A percentile compares a stretch with the other conserved stretches of the same genome.
These are phyloP conservation scores for Penicillium lagena DNA, from an alignment of 495 filamentous ascomycete species.

Conservation along the genomic window DNA sequence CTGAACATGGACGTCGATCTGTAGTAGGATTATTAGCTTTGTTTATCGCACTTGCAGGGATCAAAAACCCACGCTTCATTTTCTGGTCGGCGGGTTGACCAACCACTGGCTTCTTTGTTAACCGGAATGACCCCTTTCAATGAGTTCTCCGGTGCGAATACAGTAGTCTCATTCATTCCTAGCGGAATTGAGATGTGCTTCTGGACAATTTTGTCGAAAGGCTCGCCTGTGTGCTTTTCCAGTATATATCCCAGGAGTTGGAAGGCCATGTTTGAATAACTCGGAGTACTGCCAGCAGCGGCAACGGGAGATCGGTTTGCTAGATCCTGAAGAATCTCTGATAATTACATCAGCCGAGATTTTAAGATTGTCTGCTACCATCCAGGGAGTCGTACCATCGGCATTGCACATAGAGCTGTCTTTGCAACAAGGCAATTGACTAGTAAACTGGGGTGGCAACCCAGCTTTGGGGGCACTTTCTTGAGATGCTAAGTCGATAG, in stretches of 20 bases:
- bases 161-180: conserved; percentile 31
- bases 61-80: conserved; percentile 15
- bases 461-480: not conserved
- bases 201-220: conserved; percentile 35
- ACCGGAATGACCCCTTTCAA: conserved; percentile 37
- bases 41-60: conserved; percentile 8
- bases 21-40: conserved; percentile 7
- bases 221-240: conserved; percentile 39
- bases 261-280: conserved; percentile 52
- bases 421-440: conserved; percentile 2
- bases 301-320: not conserved
- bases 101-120: conserved; percentile 10
- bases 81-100: conserved; percentile 9
- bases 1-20: conserved; percentile 22
- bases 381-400: not conserved
- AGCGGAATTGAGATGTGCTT: conserved; percentile 32
- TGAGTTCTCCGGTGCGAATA: conserved; percentile 25
- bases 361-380: not conserved
- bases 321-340: conserved; percentile 5
- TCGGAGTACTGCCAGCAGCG: conserved; percentile 27
- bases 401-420: conserved; percentile 1
- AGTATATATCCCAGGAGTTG: conserved; percentile 49
- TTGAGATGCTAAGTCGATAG: not conserved
- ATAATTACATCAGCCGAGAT: not conserved
- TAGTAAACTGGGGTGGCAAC: not conserved